Base-by-base conservation (phyloP, 257 asterid species). In the Ophiorrhiza pumila region DNA sequence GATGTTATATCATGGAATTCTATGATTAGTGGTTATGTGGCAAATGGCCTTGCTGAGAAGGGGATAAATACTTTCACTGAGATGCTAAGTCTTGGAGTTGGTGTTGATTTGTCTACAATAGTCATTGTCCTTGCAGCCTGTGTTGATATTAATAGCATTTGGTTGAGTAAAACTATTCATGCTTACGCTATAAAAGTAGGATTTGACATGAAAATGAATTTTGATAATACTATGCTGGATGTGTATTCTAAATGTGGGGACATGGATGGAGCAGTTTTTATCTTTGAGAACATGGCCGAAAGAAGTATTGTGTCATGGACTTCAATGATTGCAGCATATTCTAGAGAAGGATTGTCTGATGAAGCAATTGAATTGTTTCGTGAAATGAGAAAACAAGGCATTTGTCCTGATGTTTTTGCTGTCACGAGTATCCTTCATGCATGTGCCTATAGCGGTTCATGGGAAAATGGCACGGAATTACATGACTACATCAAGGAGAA, bases 1-100 rank as follows among this genome's bases (percentile, higher is more conserved):
- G 78, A 76, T 76, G 43, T 72, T 37, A 22, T 80, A 50, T 72
- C 81, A 4, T 80, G 84, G 81, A 80, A 80, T 76, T 72, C 79
- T 41, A 76, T 76, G 81, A 80, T 80, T n/a, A 76, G 78, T 76
- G 81, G 84, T 3, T 80, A 72, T 39, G 56, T 62, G 42, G 73
- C 72, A 46, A 72, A 76, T 55, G 79, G 84, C 6, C 46, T 68
- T 43, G n/a, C 73, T 32, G 13, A 39, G 50, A 58, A 73, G 73
- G 84, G 73, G 17, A 58, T 72, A 8, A 37, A 45, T 7, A 23
- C 60, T 47, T 80, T 80, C 37, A 13, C 0, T 37, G 73, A 80
- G 27, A 68, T 76, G 75, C 68, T 72, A 47, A 34, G 53, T 5
- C 11, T 27, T 53, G 80, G 76, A 27, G 22, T 76, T 52, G 55